Conservation (phyloP, 2,329 filamentous ascomycete species). For the Fusarium luffae region DNA sequence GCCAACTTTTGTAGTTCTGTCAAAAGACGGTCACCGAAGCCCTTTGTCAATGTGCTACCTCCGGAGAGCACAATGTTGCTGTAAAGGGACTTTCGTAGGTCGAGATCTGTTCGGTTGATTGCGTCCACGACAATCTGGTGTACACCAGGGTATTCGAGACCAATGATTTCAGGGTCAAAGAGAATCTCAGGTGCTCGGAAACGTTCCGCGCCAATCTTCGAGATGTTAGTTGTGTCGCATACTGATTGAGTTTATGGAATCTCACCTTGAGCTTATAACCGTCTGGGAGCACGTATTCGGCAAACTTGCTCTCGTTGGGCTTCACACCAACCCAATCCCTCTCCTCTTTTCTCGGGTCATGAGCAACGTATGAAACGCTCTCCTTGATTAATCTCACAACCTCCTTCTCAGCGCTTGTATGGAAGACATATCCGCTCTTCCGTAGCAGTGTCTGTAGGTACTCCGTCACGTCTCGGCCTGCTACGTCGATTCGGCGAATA, state of each 20-base stretch:
- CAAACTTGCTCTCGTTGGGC: constrained; percentile 78
- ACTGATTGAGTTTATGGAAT: background rate
- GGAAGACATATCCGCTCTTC: constrained; percentile 93
- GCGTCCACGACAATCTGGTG: constrained; percentile 98
- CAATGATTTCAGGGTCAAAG: constrained; percentile 95
- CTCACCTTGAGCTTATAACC: constrained; percentile 89
- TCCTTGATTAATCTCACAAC: constrained; percentile 98
- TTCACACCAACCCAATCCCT: constrained; percentile 92
- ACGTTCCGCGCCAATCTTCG: constrained; percentile 86
- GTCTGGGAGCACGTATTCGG: constrained; percentile 91
- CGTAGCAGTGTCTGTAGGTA: constrained; percentile 90
- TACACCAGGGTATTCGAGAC: constrained; percentile 94
- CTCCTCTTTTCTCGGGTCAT: constrained; percentile 92
- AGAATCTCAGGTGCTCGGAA: constrained; percentile 97
- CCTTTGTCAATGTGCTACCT: constrained; percentile 94
- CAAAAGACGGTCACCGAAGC: constrained; percentile 92
- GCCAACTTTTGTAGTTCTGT: constrained; percentile 92
- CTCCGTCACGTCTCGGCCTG: constrained; percentile 95
- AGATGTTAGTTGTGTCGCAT: constrained; percentile 28
- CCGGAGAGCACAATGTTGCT: constrained; percentile 98
- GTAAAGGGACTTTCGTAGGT: constrained; percentile 92
- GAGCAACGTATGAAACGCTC: constrained; percentile 88
- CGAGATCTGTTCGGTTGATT: constrained; percentile 94
- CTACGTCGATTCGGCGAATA: constrained; percentile 95
- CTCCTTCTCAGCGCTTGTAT: constrained; percentile 98